Evolutionary conservation across 1,139 yeast genomes (phyloP), one percentile per base, ranked within the genome.

Genomic region (Taphrina sp.): DNA sequence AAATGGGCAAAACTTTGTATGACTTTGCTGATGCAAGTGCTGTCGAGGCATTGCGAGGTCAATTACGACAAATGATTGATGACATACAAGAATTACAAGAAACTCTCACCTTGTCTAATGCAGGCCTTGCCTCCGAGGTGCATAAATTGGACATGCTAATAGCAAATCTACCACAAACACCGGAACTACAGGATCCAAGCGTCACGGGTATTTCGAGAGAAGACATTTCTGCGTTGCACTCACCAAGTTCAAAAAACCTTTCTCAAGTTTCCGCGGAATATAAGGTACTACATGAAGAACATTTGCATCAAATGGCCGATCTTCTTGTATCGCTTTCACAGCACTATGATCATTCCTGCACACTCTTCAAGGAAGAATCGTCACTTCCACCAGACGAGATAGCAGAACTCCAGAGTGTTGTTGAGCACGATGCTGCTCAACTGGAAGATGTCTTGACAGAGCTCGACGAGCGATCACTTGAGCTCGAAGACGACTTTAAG

Each of bases 341-440:
- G 37, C 56, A 52, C 43, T 52, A 52, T 16, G 56, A 52, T 17
- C 56, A 52, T 24, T 19, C 54, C 31, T 28, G 43, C 16, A 42
- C 35, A 5, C 43, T 52, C 20, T 17, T 36, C 24, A 42, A 34
- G 17, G 22, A 29, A 7, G 49, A 24, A 10, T 23, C 14, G 14
- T n/a, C 56, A 3, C 17, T 42, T 10, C 49, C 37, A 5, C 16
- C 20, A 26, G 56, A 52, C 5, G 56, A 33, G 33, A 35, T 34
- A 12, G 43, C 24, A 8, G 56, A 43, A n/a, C 12, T 52, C 29
- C 43, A 38, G n/a, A 23, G 14, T 12, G 31, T 49, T 22, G 54
- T 52, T 3, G 56, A 52, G 17, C 42, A 43, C 3, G 56, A 52
- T 36, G 56, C 49, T 7, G 20, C n/a, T 29, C 56, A 52, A 16